Conservation (phyloP, 1,139 yeast genomes). For the Arxiozyma bovina region DNA sequence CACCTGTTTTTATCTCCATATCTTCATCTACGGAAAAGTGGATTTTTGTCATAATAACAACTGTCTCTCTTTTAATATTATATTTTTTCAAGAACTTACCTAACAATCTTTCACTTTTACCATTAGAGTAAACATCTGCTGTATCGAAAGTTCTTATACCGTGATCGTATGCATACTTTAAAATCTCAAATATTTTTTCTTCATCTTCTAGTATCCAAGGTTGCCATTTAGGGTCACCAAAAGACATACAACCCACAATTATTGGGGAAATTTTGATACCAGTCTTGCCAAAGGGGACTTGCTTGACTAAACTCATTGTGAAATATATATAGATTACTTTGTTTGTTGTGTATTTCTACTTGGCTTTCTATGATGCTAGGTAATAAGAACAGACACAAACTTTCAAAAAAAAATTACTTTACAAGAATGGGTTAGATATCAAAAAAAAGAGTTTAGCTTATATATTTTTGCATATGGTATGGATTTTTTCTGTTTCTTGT, state of each 20-base stretch:
- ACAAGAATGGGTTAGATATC: too few relatives aligned
- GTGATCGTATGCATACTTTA: slow-evolving; percentile 38
- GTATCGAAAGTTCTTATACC: slow-evolving; percentile 44
- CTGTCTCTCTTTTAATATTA: slow-evolving; percentile 33
- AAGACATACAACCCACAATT: slow-evolving; percentile 45
- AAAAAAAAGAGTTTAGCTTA: too few relatives aligned
- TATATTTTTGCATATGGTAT: too few relatives aligned
- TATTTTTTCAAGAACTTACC: slow-evolving; percentile 35
- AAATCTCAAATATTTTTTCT: slow-evolving; percentile 28
- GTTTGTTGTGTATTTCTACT: too few relatives aligned
- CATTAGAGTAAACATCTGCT: slow-evolving; percentile 37
- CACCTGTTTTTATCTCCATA: background rate
- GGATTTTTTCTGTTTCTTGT: too few relatives aligned
- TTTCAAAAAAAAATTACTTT: too few relatives aligned
- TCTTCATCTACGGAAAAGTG: slow-evolving; percentile 23
- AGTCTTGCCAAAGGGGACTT: slow-evolving; percentile 7
- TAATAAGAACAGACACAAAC: too few relatives aligned
- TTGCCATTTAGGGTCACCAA: slow-evolving; percentile 36
- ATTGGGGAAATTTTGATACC: slow-evolving; percentile 34
- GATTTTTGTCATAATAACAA: slow-evolving; percentile 37
- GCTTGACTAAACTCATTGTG: slow-evolving; percentile 6
- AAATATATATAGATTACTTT: too few relatives aligned
- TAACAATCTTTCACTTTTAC: slow-evolving; percentile 33
- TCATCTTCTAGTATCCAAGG: slow-evolving; percentile 39
- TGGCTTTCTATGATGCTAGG: too few relatives aligned